Conservation (phyloP, 176 grass and related monocot genomes). For the Oryza meridionalis region DNA sequence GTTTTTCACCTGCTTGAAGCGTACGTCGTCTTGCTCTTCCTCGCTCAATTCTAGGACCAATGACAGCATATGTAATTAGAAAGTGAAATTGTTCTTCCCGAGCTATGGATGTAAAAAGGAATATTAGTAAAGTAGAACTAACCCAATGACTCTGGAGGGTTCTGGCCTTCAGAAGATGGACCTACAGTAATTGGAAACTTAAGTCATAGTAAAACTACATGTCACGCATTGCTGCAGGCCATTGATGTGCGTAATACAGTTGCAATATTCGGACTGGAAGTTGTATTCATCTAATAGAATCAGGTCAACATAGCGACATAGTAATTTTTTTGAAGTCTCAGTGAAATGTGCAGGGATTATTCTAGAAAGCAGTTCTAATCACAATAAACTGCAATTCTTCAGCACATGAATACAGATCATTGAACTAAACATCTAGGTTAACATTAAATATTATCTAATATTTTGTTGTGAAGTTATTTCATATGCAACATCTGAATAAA, state of each 20-base stretch:
- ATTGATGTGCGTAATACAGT: neutral
- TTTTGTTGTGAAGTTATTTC: neutral
- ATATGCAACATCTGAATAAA: conserved; percentile 13
- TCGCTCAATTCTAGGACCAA: conserved; percentile 75
- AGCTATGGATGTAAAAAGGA: neutral
- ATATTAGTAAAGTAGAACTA: conserved; percentile 40
- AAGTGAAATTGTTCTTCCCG: conserved; percentile 14
- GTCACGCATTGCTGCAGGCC: neutral
- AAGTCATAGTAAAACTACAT: conserved; percentile 19
- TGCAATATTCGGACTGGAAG: neutral
- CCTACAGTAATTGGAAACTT: conserved; percentile 42
- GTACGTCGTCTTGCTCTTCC: conserved; percentile 81
- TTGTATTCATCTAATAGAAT: neutral
- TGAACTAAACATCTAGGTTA: conserved; percentile 3
- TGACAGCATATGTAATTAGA: conserved; percentile 32
- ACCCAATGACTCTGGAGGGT: conserved; percentile 67
- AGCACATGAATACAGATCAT: neutral
- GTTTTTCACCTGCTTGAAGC: conserved; percentile 85
- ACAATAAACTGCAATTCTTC: conserved; percentile 15
- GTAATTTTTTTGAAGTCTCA: conserved; percentile 1
- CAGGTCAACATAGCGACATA: conserved; percentile 15
- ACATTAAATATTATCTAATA: neutral
- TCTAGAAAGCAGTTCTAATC: conserved; percentile 17
- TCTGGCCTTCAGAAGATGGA: conserved; percentile 62
- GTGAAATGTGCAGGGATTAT: conserved; percentile 17